phyloP scores from a whole-genome alignment of 257 asterid species.

The Echites panduratus region DNA sequence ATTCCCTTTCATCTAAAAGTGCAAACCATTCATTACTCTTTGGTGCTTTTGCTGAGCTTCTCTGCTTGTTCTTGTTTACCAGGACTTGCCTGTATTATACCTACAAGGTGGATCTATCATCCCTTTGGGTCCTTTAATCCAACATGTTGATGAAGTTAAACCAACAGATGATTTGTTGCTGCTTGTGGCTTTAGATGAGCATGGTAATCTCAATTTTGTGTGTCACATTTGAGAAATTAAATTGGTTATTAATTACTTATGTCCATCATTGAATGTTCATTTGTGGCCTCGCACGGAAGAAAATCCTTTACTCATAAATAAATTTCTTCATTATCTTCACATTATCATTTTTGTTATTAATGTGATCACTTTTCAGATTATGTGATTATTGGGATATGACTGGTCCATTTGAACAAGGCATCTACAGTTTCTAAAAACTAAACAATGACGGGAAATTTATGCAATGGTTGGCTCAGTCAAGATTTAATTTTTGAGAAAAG shows the following conservation, averaged over 20 bases:
- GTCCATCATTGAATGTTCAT: no score
- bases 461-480: no score
- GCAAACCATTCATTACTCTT: constrained; percentile 1
- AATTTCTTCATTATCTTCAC: no score
- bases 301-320: no score
- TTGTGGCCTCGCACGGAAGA: no score
- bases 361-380: background rate
- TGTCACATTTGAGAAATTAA: background rate
- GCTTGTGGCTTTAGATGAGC: constrained; percentile 74
- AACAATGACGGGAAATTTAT: no score
- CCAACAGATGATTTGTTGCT: constrained; percentile 58
- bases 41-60: constrained; percentile 2
- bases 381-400: background rate
- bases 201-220: constrained; percentile 40
- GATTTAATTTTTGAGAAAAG: no score
- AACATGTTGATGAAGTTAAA: constrained; percentile 76
- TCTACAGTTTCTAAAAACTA: no score
- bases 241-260: background rate
- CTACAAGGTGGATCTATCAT: constrained; percentile 87
- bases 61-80: constrained; percentile 19
- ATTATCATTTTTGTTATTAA: no score
- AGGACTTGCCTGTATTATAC: constrained; percentile 91
- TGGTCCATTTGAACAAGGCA: no score
- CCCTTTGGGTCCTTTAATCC: constrained; percentile 57
- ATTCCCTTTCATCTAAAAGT: background rate